phyloP scores from a whole-genome alignment of 2,329 filamentous ascomycete genomes.

The Pseudogymnoascus sp. region DNA sequence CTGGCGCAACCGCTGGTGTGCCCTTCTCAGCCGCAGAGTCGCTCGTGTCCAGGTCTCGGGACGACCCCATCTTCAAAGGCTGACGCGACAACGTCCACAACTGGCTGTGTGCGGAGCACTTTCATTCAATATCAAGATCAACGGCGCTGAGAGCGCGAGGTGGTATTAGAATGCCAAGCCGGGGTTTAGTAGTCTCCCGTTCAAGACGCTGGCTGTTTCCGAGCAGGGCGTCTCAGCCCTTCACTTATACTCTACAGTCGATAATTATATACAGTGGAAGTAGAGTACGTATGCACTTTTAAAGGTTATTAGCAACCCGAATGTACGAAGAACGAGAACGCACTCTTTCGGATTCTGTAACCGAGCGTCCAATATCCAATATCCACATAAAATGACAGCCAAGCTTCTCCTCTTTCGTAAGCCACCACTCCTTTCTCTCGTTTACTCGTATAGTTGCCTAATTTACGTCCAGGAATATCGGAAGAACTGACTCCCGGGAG shows the following conservation, averaged over 20 bases:
- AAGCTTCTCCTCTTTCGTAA: neutral
- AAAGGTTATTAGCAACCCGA: neutral
- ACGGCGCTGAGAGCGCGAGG: neutral
- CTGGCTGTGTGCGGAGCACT: neutral
- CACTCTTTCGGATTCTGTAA: neutral
- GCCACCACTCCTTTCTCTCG: neutral
- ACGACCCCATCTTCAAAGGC: neutral
- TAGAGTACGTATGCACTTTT: neutral
- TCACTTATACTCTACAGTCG: neutral
- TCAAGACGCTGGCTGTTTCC: neutral
- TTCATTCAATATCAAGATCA: neutral
- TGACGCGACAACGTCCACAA: neutral
- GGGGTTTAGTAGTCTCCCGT: neutral
- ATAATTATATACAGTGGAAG: neutral
- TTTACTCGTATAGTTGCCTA: neutral
- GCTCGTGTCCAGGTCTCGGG: neutral
- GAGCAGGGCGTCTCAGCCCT: neutral
- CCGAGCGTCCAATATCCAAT: neutral
- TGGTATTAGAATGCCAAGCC: neutral
- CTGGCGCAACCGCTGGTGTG: neutral
- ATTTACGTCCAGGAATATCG: neutral
- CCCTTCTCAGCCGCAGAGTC: neutral
- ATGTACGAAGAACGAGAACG: neutral
- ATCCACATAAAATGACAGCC: conserved; percentile 1
- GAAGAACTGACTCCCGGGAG: neutral